Percentiles rank a stretch among this genome's conserved stretches.
phyloP scores from a whole-genome alignment of 306 rosid species.

The Quillaja saponaria region DNA sequence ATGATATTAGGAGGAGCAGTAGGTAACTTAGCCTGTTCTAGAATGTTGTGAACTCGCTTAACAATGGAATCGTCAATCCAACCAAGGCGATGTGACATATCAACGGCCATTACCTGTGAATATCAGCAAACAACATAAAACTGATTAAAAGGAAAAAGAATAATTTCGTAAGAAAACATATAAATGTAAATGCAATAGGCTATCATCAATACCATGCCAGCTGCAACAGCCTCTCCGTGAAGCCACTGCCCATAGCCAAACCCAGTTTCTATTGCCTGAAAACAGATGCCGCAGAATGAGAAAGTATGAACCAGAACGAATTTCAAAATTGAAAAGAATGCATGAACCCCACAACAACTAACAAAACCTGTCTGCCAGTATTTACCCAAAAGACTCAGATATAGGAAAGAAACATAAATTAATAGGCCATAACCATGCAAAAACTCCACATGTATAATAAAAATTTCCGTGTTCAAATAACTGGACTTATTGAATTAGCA shows the following conservation, averaged over 20 bases:
- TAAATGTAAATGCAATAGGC: conserved; percentile 7
- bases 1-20: conserved; percentile 63
- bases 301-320: conserved; percentile 22
- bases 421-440: conserved; percentile 23
- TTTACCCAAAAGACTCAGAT: neutral
- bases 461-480: conserved; percentile 15
- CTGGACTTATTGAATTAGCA: conserved; percentile 12
- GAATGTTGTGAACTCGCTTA: conserved; percentile 65
- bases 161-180: conserved; percentile 8
- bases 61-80: conserved; percentile 91
- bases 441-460: no score
- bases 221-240: conserved; percentile 99
- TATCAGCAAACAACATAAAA: conserved; percentile 28
- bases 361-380: neutral
- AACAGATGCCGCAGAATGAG: conserved; percentile 26
- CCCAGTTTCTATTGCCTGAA: conserved; percentile 88
- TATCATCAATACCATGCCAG: conserved; percentile 66
- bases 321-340: conserved; percentile 13
- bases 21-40: conserved; percentile 71
- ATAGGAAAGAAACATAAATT: neutral
- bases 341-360: conserved; percentile 8
- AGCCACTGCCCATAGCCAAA: conserved; percentile 94
- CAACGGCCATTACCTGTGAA: conserved; percentile 90
- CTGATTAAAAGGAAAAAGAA: conserved; percentile 2
- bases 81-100: conserved; percentile 90